Base-by-base conservation (phyloP, 2,329 filamentous ascomycete species). In the Alternaria sp. region DNA sequence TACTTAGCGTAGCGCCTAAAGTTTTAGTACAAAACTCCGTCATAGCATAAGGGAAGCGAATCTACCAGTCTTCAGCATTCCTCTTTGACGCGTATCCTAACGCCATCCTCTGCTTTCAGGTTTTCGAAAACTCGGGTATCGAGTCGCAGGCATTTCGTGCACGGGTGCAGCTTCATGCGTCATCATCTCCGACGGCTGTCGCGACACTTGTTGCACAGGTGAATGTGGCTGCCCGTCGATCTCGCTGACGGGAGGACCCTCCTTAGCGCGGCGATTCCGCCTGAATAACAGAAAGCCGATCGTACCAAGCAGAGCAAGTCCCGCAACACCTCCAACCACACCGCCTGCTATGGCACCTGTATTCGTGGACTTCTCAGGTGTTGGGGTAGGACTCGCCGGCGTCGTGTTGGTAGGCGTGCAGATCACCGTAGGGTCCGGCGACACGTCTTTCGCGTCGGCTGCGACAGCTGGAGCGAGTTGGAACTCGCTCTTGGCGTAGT, bases 401-500 rank as follows among this genome's bases (percentile, higher is more conserved):
- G 38, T 6, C 12, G 32, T 36, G 32, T 36, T 36, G 14, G 32
- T 36, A 8, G 46, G 32, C 36, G 55, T 59, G 34, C 59, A 62
- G 18, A 62, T 43, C 1, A 42, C 42, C 3, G 43, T 42, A 39
- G 48, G 46, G 55, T 62, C 28, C 1, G 57, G 51, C 20, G 56
- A 43, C 28, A 59, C n/a, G 18, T 55, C 30, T 30, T 49, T 5
- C 28, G 24, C 16, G 24, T 44, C 14, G 22, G 38, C 44, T n/a
- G 56, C 24, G 20, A 60, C 51, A 8, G 60, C 60, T 16, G 60
- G 60, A 16, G 60, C 60, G 6, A 62, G 60, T 12, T 43, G 16
- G 7, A 62, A 62, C 34, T 59, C 60, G 41, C 41, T 39, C 24
- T 62, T 62, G 5, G 49, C 56, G 36, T 62, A 62, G 46, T 62